Evolutionary conservation across 768 basidiomycete species (phyloP).

Genomic region (Sarcomyxa edulis): DNA sequence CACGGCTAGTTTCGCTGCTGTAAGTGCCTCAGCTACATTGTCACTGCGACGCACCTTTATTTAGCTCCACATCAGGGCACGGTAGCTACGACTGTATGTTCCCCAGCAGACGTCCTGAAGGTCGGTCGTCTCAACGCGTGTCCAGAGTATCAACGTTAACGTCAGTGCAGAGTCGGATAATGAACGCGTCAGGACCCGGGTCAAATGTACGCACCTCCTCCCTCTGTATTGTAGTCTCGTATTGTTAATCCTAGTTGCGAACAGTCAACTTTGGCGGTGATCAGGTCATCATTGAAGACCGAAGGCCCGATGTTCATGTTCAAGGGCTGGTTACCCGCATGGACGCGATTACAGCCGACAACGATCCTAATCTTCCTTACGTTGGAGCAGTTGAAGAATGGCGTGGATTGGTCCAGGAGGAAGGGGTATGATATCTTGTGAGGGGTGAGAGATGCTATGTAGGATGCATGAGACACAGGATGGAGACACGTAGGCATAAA

Average conservation of each 20-base stretch:
- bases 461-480: too few species aligned
- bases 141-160: neutral
- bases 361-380: slow-evolving; percentile 87
- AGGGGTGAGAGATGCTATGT: too few species aligned
- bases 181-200: slow-evolving; percentile 84
- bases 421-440: slow-evolving; percentile 28
- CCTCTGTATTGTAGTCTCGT: neutral
- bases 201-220: slow-evolving; percentile 45
- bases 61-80: slow-evolving; percentile 49
- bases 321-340: slow-evolving; percentile 88
- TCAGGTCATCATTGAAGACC: slow-evolving; percentile 57
- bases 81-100: slow-evolving; percentile 85
- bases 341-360: slow-evolving; percentile 81
- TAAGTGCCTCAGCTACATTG: slow-evolving; percentile 26
- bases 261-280: slow-evolving; percentile 68
- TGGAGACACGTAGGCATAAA: too few species aligned
- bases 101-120: slow-evolving; percentile 85
- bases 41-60: neutral
- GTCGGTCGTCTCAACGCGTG: too few species aligned
- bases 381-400: slow-evolving; percentile 73
- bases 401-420: slow-evolving; percentile 54
- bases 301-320: slow-evolving; percentile 91
- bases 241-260: neutral
- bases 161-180: slow-evolving; percentile 62
- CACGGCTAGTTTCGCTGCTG: slow-evolving; percentile 82